A percentile compares a stretch with the other conserved stretches of the same genome.
phyloP scores from a whole-genome alignment of 768 basidiomycete species.

The Sporobolomyces phaffii region DNA sequence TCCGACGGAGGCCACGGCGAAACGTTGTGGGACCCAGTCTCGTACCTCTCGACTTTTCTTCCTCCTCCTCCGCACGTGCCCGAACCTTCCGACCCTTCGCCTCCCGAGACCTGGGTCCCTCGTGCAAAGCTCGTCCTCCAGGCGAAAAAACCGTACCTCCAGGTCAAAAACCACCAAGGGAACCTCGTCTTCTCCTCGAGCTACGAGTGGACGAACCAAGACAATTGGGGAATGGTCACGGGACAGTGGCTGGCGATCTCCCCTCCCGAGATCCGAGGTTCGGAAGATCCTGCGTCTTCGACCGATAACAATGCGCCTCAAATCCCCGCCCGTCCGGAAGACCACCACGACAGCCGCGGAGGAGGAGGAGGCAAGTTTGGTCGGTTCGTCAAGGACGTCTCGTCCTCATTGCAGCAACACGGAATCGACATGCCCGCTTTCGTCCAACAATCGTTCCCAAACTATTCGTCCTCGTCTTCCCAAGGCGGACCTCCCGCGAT shows the following conservation, averaged over 20 bases:
- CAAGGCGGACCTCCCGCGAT: constrained; percentile 8
- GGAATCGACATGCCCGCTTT: constrained; percentile 11
- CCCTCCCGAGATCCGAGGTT: constrained; percentile 14
- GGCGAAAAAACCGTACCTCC: constrained; percentile 28
- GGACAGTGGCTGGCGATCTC: constrained; percentile 37
- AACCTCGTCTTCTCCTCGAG: constrained; percentile 26
- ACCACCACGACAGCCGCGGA: not conserved
- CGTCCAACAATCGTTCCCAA: constrained; percentile 13
- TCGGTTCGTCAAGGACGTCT: constrained; percentile 30
- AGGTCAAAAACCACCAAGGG: constrained; percentile 12
- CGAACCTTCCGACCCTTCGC: constrained; percentile 2
- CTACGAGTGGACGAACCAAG: constrained; percentile 20
- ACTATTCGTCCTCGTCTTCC: not conserved
- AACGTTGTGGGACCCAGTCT: constrained; percentile 26
- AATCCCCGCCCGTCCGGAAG: not conserved
- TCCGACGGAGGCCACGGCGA: constrained; percentile 3
- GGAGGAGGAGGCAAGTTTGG: constrained; percentile 11
- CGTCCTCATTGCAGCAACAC: constrained; percentile 14
- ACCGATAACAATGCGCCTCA: not conserved
- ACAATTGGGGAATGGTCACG: constrained; percentile 3
- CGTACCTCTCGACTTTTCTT: constrained; percentile 26
- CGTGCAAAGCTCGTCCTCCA: constrained; percentile 27
- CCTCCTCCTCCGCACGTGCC: not conserved
- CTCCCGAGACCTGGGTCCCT: constrained; percentile 17
- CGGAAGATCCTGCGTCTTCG: not conserved